Evolutionary conservation across 1,284 basidiomycete species (phyloP).

Genomic region (Inonotus hispidus): DNA sequence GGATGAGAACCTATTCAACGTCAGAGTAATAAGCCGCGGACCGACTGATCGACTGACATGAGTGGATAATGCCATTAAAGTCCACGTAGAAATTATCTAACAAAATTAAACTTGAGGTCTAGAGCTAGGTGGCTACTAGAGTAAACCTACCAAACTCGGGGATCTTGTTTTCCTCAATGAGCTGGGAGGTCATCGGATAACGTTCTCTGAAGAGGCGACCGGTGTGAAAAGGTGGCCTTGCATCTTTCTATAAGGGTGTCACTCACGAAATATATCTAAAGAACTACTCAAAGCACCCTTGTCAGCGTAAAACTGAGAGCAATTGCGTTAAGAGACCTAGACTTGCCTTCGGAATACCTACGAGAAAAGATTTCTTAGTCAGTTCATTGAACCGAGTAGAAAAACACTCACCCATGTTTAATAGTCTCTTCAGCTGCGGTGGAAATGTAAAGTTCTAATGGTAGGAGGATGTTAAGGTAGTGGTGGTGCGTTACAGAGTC

Average conservation of each 20-base stretch:
- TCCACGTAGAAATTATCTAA: constrained; percentile 88
- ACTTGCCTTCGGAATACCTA: constrained; percentile 27
- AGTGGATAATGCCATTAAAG: constrained; percentile 99
- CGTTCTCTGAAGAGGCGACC: constrained; percentile 64
- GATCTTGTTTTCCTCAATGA: constrained; percentile 96
- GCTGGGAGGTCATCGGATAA: constrained; percentile 96
- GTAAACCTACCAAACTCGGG: constrained; percentile 75
- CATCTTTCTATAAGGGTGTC: neutral
- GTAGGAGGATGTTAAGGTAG: neutral
- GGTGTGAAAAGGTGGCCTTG: constrained; percentile 9
- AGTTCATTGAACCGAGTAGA: neutral
- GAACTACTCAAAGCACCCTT: constrained; percentile 42
- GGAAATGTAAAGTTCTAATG: neutral
- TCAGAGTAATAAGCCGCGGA: neutral
- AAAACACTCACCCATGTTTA: neutral
- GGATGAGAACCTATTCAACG: constrained; percentile 71
- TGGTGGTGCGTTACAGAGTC: neutral
- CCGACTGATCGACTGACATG: constrained; percentile 54
- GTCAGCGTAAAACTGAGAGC: constrained; percentile 2
- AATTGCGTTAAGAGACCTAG: constrained; percentile 6
- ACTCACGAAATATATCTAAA: constrained; percentile 82
- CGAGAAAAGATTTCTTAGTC: neutral
- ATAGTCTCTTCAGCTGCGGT: neutral
- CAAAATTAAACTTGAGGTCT: constrained; percentile 1
- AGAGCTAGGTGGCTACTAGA: neutral